phyloP scores from a whole-genome alignment of 129 eudicot genomes.

The Flaveria linearis region DNA sequence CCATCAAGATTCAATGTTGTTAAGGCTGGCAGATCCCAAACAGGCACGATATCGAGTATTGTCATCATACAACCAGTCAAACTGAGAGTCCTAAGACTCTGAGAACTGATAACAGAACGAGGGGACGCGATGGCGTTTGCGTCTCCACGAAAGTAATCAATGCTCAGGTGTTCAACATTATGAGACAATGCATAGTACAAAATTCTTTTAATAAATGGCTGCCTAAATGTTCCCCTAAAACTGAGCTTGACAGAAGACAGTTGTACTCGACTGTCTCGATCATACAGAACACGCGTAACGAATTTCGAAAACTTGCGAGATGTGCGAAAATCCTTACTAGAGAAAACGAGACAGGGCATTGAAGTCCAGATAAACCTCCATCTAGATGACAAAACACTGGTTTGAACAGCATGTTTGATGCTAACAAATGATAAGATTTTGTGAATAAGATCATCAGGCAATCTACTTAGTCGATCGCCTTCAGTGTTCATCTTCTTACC shows the following conservation, averaged over 20 bases:
- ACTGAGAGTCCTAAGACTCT: background rate
- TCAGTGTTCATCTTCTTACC: background rate
- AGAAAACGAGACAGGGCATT: background rate
- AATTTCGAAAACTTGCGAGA: background rate
- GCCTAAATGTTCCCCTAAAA: background rate
- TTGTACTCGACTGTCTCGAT: background rate
- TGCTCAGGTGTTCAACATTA: conserved; percentile 1
- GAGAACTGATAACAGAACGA: background rate
- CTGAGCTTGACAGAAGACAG: background rate
- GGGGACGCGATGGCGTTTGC: background rate
- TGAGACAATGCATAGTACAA: conserved; percentile 10
- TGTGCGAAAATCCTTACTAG: background rate
- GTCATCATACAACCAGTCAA: background rate
- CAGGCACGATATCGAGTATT: background rate
- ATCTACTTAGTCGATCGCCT: conserved; percentile 22
- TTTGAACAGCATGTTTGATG: conserved; percentile 4
- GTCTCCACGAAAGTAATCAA: background rate
- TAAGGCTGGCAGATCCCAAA: conserved; percentile 18
- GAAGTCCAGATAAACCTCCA: conserved; percentile 5
- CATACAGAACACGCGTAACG: background rate
- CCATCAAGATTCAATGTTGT: conserved; percentile 8
- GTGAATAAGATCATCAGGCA: conserved; percentile 26
- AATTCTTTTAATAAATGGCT: background rate
- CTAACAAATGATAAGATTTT: conserved; percentile 18
- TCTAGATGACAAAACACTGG: conserved; percentile 10